Conservation (phyloP, 495 filamentous ascomycete species). For the Friedmanniomyces simplex region DNA sequence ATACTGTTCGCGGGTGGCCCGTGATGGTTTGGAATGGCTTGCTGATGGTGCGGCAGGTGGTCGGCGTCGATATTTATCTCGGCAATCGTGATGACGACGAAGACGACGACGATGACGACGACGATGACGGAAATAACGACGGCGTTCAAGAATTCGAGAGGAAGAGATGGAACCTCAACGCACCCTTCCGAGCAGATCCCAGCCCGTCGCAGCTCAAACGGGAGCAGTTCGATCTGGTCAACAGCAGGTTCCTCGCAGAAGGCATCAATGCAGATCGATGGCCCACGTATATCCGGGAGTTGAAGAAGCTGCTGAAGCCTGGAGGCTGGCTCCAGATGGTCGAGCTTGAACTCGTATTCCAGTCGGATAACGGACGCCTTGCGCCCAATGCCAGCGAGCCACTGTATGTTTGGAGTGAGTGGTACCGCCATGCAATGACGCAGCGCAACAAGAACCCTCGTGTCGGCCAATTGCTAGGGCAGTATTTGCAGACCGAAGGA, state of each 20-base stretch:
- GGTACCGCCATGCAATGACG: conserved; percentile 23
- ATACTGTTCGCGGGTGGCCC: neutral
- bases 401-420: conserved; percentile 24
- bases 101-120: conserved; percentile 8
- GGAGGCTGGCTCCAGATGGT: conserved; percentile 88
- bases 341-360: conserved; percentile 78
- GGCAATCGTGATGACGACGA: neutral
- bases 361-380: conserved; percentile 82
- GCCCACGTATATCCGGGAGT: conserved; percentile 69
- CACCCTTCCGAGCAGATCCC: conserved; percentile 15
- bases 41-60: conserved; percentile 6
- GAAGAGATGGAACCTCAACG: conserved; percentile 25
- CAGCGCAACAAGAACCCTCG: conserved; percentile 25
- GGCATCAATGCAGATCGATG: conserved; percentile 72
- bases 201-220: conserved; percentile 21
- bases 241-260: conserved; percentile 68
- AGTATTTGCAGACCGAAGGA: conserved; percentile 8
- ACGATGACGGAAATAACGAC: conserved; percentile 21
- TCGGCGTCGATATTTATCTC: conserved; percentile 19
- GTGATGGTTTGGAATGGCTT: neutral
- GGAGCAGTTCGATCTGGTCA: conserved; percentile 79
- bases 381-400: conserved; percentile 34
- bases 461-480: conserved; percentile 21
- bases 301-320: conserved; percentile 53
- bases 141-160: conserved; percentile 11